Base-by-base conservation (phyloP, 202 grass and related monocot genomes). In the Schoenoplectus tabernaemontani region DNA sequence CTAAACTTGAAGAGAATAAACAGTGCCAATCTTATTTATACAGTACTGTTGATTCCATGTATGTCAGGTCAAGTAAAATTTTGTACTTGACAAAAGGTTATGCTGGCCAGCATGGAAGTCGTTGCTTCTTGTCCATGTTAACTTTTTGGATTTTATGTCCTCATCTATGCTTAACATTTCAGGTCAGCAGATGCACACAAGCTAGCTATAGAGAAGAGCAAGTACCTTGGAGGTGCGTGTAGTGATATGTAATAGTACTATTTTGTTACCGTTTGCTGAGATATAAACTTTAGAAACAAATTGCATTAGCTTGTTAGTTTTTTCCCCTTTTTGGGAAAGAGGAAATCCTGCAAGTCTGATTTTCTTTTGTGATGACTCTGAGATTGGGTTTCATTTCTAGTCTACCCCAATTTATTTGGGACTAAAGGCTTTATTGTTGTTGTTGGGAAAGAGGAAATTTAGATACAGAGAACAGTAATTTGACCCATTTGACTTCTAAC, bases 171-270 rank as follows among this genome's bases (percentile, higher is more conserved):
- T 71, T 88, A 16, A 58, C 20, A 22, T 83, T 85, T 60, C 82
- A 98, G 91, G 82, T 34, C 90, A 81, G 92, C 81, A 68, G 92
- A 98, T 91, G 88, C 96, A n/a, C 88, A 89, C 19, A 98, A 98
- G 79, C 90, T 98, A 85, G 92, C 96, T 58, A 98, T 98, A 73
- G 96, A 98, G 90, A 98, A 98, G 61, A 98, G 96, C 92, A 98
- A 98, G 83, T 98, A 98, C 57, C 91, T 98, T 64, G 91, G 96
- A 98, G 96, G 96, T 98, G 91, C 79, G 38, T 69, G 32, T 8
- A 79, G 19, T 74, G 24, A 51, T n/a, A 33, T 8, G 24, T 53
- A 51, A 53, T 74, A 17, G 23, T 13, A 32, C 32, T 53, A 53
- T 17, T 0, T 74, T 10, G 44, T 50, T 51, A 26, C 48, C 30